phyloP scores from a whole-genome alignment of 129 eudicot genomes.

The Ambrosia trifida region DNA sequence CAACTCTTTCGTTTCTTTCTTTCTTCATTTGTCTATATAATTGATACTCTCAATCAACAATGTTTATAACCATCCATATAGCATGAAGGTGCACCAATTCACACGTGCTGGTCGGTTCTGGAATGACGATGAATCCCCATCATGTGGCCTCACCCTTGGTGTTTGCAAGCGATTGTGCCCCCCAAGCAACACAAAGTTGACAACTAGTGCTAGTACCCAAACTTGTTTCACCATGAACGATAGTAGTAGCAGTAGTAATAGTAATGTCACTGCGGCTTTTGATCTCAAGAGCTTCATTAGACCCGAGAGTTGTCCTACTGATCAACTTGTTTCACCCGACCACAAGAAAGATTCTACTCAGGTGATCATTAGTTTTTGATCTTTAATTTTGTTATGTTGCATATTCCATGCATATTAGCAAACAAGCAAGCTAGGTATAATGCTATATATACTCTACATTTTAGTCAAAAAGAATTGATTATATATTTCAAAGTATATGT shows the following conservation, averaged over 20 bases:
- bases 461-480: constrained; percentile 3
- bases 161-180: constrained; percentile 62
- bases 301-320: constrained; percentile 60
- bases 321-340: constrained; percentile 46
- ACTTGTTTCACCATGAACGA: constrained; percentile 34
- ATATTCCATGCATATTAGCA: constrained; percentile 19
- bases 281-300: constrained; percentile 88
- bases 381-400: not conserved
- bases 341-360: constrained; percentile 51
- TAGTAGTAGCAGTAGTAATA: constrained; percentile 13
- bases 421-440: not conserved
- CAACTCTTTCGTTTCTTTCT: constrained; percentile 35
- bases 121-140: constrained; percentile 59
- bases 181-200: constrained; percentile 51
- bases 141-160: constrained; percentile 43
- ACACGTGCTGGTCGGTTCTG: constrained; percentile 61
- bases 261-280: constrained; percentile 36
- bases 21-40: constrained; percentile 44
- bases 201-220: constrained; percentile 26
- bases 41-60: constrained; percentile 36
- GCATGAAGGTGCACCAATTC: constrained; percentile 91
- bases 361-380: constrained; percentile 37
- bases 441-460: constrained; percentile 15
- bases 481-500: constrained; percentile 15
- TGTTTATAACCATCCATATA: constrained; percentile 53